Conservation (phyloP, 495 filamentous ascomycete genomes). For the Aspergillus avenaceus region DNA sequence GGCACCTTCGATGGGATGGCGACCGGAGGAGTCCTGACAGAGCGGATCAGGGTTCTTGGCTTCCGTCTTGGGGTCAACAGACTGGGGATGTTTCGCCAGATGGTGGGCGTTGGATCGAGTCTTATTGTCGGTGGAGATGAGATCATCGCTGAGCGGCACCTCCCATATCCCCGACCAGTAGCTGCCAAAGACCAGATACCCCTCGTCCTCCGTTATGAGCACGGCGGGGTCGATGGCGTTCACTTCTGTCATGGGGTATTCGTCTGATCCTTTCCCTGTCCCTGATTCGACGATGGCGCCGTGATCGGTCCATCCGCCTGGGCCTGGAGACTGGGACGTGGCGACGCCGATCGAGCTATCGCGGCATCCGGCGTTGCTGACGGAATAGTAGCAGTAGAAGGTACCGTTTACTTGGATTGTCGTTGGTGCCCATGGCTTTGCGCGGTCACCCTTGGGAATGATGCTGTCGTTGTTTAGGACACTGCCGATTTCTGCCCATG, state of each 20-base stretch:
- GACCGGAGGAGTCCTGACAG: conserved; percentile 33
- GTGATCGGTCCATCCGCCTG: conserved; percentile 54
- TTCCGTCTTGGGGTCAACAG: conserved; percentile 11
- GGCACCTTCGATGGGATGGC: conserved; percentile 41
- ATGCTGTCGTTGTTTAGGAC: conserved; percentile 34
- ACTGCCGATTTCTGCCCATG: conserved; percentile 35
- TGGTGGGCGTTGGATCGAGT: conserved; percentile 26
- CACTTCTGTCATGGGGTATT: conserved; percentile 49
- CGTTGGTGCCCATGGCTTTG: conserved; percentile 56
- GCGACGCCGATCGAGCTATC: conserved; percentile 69
- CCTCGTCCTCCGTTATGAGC: conserved; percentile 38
- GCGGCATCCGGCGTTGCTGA: conserved; percentile 63
- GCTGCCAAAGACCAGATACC: conserved; percentile 62
- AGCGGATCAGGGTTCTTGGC: conserved; percentile 22
- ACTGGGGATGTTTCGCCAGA: conserved; percentile 30
- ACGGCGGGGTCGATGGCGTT: conserved; percentile 74
- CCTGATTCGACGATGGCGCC: conserved; percentile 40
- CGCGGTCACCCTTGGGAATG: conserved; percentile 38
- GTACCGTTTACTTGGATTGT: conserved; percentile 48
- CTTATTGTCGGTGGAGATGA: conserved; percentile 28
- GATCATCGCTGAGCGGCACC: conserved; percentile 45
- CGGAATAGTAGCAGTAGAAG: conserved; percentile 74
- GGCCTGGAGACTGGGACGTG: conserved; percentile 56
- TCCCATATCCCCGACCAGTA: conserved; percentile 74
- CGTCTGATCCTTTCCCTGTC: conserved; percentile 35